These are phyloP conservation scores for Periconia macrospinosa DNA, from an alignment of 2,329 filamentous ascomycete genomes.

Conservation along the genomic window DNA sequence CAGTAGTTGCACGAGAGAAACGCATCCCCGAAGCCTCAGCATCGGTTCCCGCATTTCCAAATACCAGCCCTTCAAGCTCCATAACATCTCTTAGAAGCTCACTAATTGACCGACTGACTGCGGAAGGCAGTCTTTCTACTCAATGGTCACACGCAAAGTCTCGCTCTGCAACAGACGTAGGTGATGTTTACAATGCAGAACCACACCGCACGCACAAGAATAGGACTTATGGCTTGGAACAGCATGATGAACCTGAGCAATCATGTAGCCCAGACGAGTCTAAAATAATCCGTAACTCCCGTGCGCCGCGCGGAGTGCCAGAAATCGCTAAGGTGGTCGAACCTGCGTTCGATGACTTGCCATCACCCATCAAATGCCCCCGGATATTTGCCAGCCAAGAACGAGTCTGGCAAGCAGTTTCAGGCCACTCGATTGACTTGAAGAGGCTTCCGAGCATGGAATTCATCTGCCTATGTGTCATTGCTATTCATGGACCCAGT, in stretches of 20 bases:
- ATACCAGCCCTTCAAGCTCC: slow-evolving; percentile 12
- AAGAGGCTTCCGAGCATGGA: slow-evolving; percentile 57
- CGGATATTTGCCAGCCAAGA: slow-evolving; percentile 54
- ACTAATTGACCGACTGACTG: slow-evolving; percentile 20
- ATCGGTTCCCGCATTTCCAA: background rate
- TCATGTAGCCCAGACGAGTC: too few species aligned
- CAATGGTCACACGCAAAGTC: background rate
- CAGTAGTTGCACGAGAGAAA: background rate
- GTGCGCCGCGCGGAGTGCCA: slow-evolving; percentile 16
- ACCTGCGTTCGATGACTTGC: slow-evolving; percentile 31
- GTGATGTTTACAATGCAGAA: too few species aligned
- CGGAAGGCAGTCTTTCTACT: slow-evolving; percentile 5
- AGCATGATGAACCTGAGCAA: background rate
- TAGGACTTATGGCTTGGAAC: background rate
- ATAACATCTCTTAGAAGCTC: slow-evolving; percentile 18
- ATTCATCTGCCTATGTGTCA: slow-evolving; percentile 60
- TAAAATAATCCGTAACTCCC: background rate
- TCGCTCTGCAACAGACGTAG: too few species aligned
- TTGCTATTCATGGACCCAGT: slow-evolving; percentile 55
- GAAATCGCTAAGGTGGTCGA: slow-evolving; percentile 3
- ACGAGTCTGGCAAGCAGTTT: slow-evolving; percentile 61
- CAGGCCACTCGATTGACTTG: slow-evolving; percentile 61
- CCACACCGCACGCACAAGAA: background rate
- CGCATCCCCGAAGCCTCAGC: background rate
- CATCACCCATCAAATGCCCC: slow-evolving; percentile 20